phyloP scores from a whole-genome alignment of 257 asterid genomes.

The Cordia subcordata region DNA sequence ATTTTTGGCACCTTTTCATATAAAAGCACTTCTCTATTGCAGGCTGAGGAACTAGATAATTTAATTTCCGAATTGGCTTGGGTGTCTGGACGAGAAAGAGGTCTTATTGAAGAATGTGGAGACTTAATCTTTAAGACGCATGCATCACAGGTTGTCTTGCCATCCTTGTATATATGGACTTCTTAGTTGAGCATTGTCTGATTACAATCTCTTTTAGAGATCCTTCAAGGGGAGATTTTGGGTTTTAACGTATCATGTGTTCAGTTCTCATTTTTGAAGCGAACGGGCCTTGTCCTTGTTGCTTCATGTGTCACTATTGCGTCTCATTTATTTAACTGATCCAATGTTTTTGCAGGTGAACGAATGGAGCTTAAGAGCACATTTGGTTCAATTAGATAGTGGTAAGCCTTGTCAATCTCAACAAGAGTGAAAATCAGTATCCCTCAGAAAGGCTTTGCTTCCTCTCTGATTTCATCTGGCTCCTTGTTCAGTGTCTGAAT shows the following conservation, averaged over 20 bases:
- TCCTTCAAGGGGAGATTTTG: too few species aligned
- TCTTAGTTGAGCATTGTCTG: too few species aligned
- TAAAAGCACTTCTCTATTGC: slow-evolving; percentile 10
- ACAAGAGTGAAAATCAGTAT: background rate
- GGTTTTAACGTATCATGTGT: too few species aligned
- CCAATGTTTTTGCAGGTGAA: slow-evolving; percentile 12
- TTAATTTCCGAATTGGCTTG: slow-evolving; percentile 57
- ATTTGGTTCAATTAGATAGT: slow-evolving; percentile 11
- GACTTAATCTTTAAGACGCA: slow-evolving; percentile 36
- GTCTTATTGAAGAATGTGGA: slow-evolving; percentile 65
- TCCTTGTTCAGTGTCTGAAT: background rate
- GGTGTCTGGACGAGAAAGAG: slow-evolving; percentile 55
- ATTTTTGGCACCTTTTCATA: background rate
- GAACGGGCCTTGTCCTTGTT: too few species aligned
- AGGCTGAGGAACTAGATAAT: slow-evolving; percentile 68
- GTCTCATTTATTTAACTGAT: background rate
- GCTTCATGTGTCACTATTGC: too few species aligned
- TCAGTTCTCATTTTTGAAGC: too few species aligned
- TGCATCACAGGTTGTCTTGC: slow-evolving; percentile 44
- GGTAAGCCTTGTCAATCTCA: background rate
- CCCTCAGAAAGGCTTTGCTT: too few species aligned
- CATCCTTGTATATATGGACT: background rate
- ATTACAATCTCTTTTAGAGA: background rate
- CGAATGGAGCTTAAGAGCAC: slow-evolving; percentile 29
- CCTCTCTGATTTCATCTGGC: background rate